A percentile compares a stretch with the other conserved stretches of the same genome.
These are phyloP conservation scores for Clavaria fumosa DNA, from an alignment of 768 basidiomycete genomes.

Conservation along the genomic window DNA sequence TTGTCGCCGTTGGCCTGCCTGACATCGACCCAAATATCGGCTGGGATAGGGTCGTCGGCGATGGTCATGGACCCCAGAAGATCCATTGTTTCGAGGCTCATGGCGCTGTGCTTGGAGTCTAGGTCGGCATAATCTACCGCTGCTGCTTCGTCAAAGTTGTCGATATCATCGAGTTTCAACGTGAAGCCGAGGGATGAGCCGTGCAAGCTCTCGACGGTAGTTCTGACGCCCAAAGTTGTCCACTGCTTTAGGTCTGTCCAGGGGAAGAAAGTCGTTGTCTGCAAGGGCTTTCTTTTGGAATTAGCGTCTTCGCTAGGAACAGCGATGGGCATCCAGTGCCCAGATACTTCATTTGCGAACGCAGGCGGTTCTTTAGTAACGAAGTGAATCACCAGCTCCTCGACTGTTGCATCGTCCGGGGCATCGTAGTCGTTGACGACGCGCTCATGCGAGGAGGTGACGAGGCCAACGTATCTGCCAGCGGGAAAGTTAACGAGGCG, in stretches of 20 bases:
- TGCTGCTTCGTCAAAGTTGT: neutral
- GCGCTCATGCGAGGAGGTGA: neutral
- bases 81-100: neutral
- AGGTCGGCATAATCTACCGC: constrained; percentile 1
- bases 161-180: neutral
- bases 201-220: neutral
- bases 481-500: neutral
- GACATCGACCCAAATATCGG: constrained; percentile 1
- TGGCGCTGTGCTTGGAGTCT: neutral
- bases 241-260: constrained; percentile 1
- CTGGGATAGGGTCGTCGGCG: neutral
- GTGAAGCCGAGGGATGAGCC: constrained; percentile 1
- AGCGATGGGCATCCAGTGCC: neutral
- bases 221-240: constrained; percentile 1
- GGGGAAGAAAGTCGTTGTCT: neutral
- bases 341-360: no score
- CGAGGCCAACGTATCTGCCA: constrained; percentile 1
- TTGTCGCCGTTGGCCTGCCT: neutral
- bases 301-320: neutral
- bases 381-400: constrained; percentile 1
- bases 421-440: no score
- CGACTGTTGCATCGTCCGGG: neutral
- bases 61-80: neutral
- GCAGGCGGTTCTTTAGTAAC: neutral
- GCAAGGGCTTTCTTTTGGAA: neutral